Percentiles rank a stretch among this genome's conserved stretches.
Evolutionary conservation across 768 basidiomycete genomes (phyloP).

Genomic region (Paxillus rubicundulus): DNA sequence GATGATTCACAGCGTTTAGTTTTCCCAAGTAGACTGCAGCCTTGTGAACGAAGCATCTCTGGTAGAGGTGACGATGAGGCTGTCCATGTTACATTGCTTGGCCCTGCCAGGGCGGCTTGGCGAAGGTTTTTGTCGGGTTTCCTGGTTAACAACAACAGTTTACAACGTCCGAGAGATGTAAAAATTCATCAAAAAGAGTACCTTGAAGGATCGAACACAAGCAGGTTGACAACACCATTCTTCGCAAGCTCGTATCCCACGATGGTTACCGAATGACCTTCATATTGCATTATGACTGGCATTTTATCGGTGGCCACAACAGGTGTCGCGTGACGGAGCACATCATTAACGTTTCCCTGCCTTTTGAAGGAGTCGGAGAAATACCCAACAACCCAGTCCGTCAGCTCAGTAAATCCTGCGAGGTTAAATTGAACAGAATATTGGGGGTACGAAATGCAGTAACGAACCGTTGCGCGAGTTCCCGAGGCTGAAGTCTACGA

Average conservation of each 20-base stretch:
- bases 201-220: conserved; percentile 79
- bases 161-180: neutral
- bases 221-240: conserved; percentile 56
- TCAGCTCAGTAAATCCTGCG: conserved; percentile 47
- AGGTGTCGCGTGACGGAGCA: conserved; percentile 48
- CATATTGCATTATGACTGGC: conserved; percentile 81
- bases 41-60: conserved; percentile 1
- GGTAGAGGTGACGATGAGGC: conserved; percentile 13
- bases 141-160: conserved; percentile 10
- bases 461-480: conserved; percentile 43
- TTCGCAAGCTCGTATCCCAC: conserved; percentile 76
- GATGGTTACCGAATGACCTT: conserved; percentile 84
- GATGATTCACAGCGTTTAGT: conserved; percentile 24
- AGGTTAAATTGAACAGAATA: neutral
- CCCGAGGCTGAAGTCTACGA: conserved; percentile 63
- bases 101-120: conserved; percentile 17
- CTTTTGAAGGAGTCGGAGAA: conserved; percentile 44
- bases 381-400: conserved; percentile 75
- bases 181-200: conserved; percentile 29
- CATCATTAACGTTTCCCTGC: conserved; percentile 47
- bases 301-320: conserved; percentile 61
- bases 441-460: neutral
- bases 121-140: conserved; percentile 13
- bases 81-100: conserved; percentile 1
- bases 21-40: conserved; percentile 8